Evolutionary conservation across 164 flowering plant genomes (phyloP).

Genomic region (Paratinospora sagittata): DNA sequence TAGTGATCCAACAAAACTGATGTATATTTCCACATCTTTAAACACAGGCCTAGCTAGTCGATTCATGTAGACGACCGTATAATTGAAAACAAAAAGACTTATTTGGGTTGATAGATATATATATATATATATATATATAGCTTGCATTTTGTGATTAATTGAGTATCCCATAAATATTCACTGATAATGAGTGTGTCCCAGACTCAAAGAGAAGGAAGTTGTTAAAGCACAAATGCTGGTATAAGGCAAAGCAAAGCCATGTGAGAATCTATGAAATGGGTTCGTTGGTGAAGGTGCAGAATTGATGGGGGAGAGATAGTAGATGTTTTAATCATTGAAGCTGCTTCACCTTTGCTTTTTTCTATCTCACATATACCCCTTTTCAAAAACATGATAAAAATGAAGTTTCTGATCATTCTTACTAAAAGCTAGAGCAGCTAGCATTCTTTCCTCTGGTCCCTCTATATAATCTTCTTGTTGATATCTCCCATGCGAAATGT

Average conservation of each 20-base stretch:
- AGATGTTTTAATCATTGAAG: neutral
- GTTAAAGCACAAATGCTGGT: no score
- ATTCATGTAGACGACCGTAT: no score
- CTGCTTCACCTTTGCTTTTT: neutral
- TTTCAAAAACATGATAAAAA: neutral
- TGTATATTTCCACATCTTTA: no score
- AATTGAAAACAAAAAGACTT: conserved; percentile 24
- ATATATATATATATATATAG: no score
- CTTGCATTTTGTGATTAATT: neutral
- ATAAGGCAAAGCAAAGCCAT: conserved; percentile 18
- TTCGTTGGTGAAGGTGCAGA: neutral
- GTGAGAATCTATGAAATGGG: conserved; percentile 25
- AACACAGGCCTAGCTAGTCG: no score
- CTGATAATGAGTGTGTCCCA: conserved; percentile 9
- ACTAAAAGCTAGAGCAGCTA: conserved; percentile 1
- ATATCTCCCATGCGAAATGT: neutral
- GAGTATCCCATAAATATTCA: neutral
- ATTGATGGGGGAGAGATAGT: neutral
- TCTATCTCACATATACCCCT: no score
- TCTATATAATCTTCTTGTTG: neutral
- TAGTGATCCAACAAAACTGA: no score
- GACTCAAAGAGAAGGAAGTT: neutral
- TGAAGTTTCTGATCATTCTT: conserved; percentile 1
- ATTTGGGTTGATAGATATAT: conserved; percentile 12
- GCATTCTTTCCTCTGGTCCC: neutral